Base-by-base conservation (phyloP, 108 stramenopile genomes). In the Cyclotella sp. region DNA sequence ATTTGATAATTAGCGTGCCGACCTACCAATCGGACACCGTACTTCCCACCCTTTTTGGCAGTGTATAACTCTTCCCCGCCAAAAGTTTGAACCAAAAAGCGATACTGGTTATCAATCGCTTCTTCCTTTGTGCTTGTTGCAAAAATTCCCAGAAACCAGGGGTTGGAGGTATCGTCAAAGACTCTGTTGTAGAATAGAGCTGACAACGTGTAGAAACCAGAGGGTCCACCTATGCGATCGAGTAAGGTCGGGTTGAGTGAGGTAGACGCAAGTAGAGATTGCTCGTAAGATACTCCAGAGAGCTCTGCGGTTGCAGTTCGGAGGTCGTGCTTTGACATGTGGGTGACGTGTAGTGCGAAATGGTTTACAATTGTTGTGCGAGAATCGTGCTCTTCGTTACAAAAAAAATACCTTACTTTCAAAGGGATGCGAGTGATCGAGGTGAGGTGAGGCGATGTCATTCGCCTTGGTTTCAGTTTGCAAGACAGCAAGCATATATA, bases 91-190 rank as follows among this genome's bases (percentile, higher is more conserved):
- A 90, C 91, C 52, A 94, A 84, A 58, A 88, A 94, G 63, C 85
- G 85, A 76, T 84, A 90, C 63, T 91, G 93, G 68, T 94, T 94
- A 13, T 94, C 91, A 46, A 94, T 89, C 4, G 93, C 93, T 29
- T 91, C 89, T 15, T 44, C 44, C 64, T 92, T 89, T 51, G 89
- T 90, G 62, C 86, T 87, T 30, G 87, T 87, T 0, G 91, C 79
- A 72, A 94, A 94, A 28, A 94, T 94, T 42, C 84, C 89, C 14
- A 87, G 77, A 75, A 94, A 94, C 91, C 93, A 92, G 11, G 42
- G 65, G 3, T 80, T 58, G 43, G 67, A 42, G 12, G 73, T 63
- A 44, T 94, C 91, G 51, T 71, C 78, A 59, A 90, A 94, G 21
- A 94, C 91, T 15, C 81, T 67, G 68, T 92, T 70, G 80, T 94